These are phyloP conservation scores for Aspergillus ellipticus DNA, from an alignment of 495 filamentous ascomycete genomes.

Conservation along the genomic window DNA sequence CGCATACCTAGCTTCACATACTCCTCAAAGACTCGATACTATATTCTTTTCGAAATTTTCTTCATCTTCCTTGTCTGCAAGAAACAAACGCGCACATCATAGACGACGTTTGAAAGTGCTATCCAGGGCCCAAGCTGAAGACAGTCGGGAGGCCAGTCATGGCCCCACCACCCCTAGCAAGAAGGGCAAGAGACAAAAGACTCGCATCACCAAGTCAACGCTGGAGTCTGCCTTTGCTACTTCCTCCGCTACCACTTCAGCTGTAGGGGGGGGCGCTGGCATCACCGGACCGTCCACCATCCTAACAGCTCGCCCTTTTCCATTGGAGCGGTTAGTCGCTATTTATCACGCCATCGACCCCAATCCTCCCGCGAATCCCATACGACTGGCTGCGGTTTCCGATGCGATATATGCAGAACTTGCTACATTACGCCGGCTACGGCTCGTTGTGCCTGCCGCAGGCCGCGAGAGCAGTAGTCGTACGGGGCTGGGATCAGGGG, in stretches of 20 bases:
- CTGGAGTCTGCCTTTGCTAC: slow-evolving; percentile 40
- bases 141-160: slow-evolving; percentile 26
- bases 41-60: slow-evolving; percentile 81
- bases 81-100: slow-evolving; percentile 54
- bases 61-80: slow-evolving; percentile 46
- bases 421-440: slow-evolving; percentile 73
- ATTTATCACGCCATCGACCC: slow-evolving; percentile 79
- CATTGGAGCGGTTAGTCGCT: slow-evolving; percentile 80
- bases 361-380: slow-evolving; percentile 54
- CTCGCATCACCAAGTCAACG: slow-evolving; percentile 47
- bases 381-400: slow-evolving; percentile 41
- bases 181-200: slow-evolving; percentile 39
- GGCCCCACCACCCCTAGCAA: slow-evolving; percentile 27
- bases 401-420: slow-evolving; percentile 69
- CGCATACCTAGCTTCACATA: slow-evolving; percentile 90
- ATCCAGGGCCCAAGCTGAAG: slow-evolving; percentile 42
- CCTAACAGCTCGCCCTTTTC: slow-evolving; percentile 73
- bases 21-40: slow-evolving; percentile 70
- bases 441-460: slow-evolving; percentile 63
- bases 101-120: slow-evolving; percentile 47
- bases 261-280: slow-evolving; percentile 28
- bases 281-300: slow-evolving; percentile 67
- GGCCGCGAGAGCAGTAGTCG: slow-evolving; percentile 35
- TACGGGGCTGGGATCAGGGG: slow-evolving; percentile 24
- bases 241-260: slow-evolving; percentile 37